A percentile compares a stretch with the other conserved stretches of the same genome.
Conservation (phyloP, 768 basidiomycete genomes). For the Saitozyma sp. region DNA sequence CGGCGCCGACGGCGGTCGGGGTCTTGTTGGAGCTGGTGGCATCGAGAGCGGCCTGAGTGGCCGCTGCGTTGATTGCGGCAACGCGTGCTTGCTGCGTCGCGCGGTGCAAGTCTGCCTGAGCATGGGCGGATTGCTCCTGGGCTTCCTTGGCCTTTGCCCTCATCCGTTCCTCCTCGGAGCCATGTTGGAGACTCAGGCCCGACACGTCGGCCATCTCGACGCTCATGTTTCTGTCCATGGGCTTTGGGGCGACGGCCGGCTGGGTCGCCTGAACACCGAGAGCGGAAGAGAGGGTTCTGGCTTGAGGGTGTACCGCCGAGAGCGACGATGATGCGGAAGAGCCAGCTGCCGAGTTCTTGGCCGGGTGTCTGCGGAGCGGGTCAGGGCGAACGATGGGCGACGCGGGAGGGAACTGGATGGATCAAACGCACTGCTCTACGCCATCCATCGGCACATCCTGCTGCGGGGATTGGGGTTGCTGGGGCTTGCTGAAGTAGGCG, state of each 20-base stretch:
- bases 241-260: neutral
- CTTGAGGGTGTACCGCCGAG: constrained; percentile 22
- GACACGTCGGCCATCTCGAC: constrained; percentile 48
- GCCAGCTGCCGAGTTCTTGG: constrained; percentile 19
- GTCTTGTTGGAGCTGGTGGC: constrained; percentile 20
- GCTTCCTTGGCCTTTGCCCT: constrained; percentile 51
- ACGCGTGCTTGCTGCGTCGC: constrained; percentile 51
- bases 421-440: constrained; percentile 31
- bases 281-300: constrained; percentile 30
- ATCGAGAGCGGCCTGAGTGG: constrained; percentile 50
- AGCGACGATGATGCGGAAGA: constrained; percentile 37
- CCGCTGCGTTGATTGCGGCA: constrained; percentile 50
- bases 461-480: constrained; percentile 4
- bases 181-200: constrained; percentile 12
- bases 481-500: constrained; percentile 1
- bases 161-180: constrained; percentile 44
- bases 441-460: constrained; percentile 26
- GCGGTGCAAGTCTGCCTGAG: constrained; percentile 48
- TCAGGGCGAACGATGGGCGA: neutral
- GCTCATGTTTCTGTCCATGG: constrained; percentile 31
- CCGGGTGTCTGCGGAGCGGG: constrained; percentile 7
- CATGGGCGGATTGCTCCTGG: constrained; percentile 49
- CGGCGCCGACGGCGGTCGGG: constrained; percentile 11
- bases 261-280: neutral
- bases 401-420: neutral